Percentiles rank a stretch among this genome's conserved stretches.
Evolutionary conservation across 2,329 filamentous ascomycete species (phyloP).

Genomic region (Fusarium armeniacum): DNA sequence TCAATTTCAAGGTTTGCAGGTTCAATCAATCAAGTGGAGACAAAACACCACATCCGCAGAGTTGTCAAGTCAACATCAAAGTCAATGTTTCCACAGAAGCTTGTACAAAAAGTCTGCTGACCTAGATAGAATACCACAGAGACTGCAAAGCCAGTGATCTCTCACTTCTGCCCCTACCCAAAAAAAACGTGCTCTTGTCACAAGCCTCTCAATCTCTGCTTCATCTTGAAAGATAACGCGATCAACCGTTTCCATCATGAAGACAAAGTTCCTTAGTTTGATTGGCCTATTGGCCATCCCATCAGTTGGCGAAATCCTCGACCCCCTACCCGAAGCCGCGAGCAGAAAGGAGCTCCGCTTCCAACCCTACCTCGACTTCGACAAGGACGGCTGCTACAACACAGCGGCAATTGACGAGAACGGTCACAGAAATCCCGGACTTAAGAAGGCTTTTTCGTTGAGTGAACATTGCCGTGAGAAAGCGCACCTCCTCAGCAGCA

Average conservation of each 20-base stretch:
- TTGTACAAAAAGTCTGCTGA: neutral
- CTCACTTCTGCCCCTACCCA: rapidly evolving
- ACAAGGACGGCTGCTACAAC: neutral
- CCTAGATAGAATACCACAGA: rapidly evolving
- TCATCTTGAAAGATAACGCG: rapidly evolving
- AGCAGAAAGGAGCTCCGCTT: neutral
- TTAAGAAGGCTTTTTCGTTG: rapidly evolving
- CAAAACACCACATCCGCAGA: too few relatives aligned
- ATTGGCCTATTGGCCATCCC: neutral
- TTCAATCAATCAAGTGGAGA: too few relatives aligned
- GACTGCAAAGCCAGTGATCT: neutral
- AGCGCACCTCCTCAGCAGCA: neutral
- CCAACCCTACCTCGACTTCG: constrained; percentile 6
- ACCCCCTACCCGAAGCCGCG: neutral
- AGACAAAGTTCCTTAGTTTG: neutral
- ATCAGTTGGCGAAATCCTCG: neutral
- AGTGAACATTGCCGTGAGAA: neutral
- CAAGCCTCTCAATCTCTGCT: neutral
- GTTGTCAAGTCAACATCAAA: neutral
- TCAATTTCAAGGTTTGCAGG: too few relatives aligned
- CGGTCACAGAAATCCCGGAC: neutral
- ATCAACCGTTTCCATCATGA: neutral
- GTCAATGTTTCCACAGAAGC: neutral
- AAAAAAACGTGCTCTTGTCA: neutral
- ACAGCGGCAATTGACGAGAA: neutral